Conservation (phyloP, 1,284 basidiomycete species). For the Dichomitus squalens region DNA sequence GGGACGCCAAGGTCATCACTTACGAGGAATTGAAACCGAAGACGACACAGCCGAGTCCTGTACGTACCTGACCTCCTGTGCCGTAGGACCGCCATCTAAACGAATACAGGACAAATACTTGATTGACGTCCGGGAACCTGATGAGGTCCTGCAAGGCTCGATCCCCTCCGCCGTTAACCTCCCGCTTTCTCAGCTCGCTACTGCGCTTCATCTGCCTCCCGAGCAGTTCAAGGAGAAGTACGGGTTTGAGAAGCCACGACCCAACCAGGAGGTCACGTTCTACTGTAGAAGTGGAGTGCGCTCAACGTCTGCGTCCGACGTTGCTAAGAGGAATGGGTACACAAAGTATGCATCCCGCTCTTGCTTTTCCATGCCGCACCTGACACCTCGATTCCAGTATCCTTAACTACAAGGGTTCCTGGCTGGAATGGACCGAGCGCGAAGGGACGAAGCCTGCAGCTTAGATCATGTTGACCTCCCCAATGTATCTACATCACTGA, state of each 20-base stretch:
- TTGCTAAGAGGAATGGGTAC: slow-evolving; percentile 85
- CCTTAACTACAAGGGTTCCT: slow-evolving; percentile 89
- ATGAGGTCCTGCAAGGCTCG: slow-evolving; percentile 92
- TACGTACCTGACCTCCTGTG: slow-evolving; percentile 42
- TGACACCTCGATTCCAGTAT: slow-evolving; percentile 49
- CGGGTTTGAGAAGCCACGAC: slow-evolving; percentile 84
- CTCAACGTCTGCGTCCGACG: slow-evolving; percentile 81
- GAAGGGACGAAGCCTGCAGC: slow-evolving; percentile 40
- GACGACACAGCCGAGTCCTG: slow-evolving; percentile 79
- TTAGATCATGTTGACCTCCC: background rate
- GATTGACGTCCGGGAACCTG: slow-evolving; percentile 92
- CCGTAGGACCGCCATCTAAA: background rate
- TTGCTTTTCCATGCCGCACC: background rate
- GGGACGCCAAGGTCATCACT: slow-evolving; percentile 68
- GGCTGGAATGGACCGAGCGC: slow-evolving; percentile 87
- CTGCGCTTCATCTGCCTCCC: slow-evolving; percentile 65
- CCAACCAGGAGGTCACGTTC: slow-evolving; percentile 84
- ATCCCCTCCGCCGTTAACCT: slow-evolving; percentile 96
- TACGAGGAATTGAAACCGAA: slow-evolving; percentile 88
- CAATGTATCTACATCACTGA: background rate
- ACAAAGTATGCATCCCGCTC: slow-evolving; percentile 59
- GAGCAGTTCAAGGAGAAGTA: slow-evolving; percentile 69
- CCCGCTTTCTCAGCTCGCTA: slow-evolving; percentile 80
- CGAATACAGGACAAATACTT: slow-evolving; percentile 70
- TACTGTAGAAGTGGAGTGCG: slow-evolving; percentile 95